Evolutionary conservation across 306 rosid genomes (phyloP).

Genomic region (apple (Malus domestica)): DNA sequence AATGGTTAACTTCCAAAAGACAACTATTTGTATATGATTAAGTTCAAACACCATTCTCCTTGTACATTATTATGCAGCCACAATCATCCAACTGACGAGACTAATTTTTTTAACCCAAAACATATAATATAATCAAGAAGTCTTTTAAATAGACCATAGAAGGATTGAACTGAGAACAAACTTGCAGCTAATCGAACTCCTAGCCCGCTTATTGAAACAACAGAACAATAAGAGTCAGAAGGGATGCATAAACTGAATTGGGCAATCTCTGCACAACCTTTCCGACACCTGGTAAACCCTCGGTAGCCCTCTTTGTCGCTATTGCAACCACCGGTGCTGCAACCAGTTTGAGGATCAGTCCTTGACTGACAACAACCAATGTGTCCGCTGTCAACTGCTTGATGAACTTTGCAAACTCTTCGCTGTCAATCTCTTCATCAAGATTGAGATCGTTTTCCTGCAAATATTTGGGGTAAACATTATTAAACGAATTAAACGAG

Average conservation of each 20-base stretch:
- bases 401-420: slow-evolving; percentile 56
- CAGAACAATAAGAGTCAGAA: slow-evolving; percentile 50
- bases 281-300: slow-evolving; percentile 82
- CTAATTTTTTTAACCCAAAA: background rate
- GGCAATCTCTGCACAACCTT: slow-evolving; percentile 66
- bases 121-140: background rate
- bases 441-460: slow-evolving; percentile 55
- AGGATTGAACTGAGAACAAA: background rate
- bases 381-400: slow-evolving; percentile 48
- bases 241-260: slow-evolving; percentile 60
- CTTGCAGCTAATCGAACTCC: background rate
- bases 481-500: background rate
- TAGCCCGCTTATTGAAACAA: slow-evolving; percentile 35
- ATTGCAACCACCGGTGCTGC: slow-evolving; percentile 79
- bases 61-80: background rate
- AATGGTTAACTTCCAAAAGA: background rate
- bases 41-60: background rate
- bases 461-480: background rate
- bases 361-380: slow-evolving; percentile 45
- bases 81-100: background rate
- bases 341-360: slow-evolving; percentile 58
- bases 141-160: background rate
- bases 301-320: slow-evolving; percentile 78
- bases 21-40: too few relatives aligned
- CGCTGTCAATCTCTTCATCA: slow-evolving; percentile 47